These are phyloP conservation scores for Suhomyces faveliae DNA, from an alignment of 805 yeast species.

Conservation along the genomic window DNA sequence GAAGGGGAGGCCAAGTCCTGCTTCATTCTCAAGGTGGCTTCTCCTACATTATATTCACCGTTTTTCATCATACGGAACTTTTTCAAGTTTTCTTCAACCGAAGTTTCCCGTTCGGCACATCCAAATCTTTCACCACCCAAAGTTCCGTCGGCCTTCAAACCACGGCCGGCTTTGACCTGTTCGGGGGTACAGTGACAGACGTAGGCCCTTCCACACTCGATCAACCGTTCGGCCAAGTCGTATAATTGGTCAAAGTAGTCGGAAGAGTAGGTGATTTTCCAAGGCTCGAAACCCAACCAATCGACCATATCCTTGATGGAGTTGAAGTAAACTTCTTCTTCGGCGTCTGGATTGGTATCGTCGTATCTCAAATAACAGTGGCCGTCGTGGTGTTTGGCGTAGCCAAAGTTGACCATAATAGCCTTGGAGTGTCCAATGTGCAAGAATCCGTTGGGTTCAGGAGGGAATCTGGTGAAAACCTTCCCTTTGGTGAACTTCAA, in stretches of 20 bases:
- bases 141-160: conserved; percentile 86
- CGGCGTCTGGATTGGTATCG: conserved; percentile 99
- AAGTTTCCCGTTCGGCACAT: conserved; percentile 70
- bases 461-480: conserved; percentile 95
- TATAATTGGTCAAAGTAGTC: conserved; percentile 92
- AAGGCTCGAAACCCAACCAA: conserved; percentile 95
- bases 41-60: conserved; percentile 84
- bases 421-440: conserved; percentile 99
- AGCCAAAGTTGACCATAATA: conserved; percentile 97
- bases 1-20: conserved; percentile 86
- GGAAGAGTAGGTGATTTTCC: conserved; percentile 92
- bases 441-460: conserved; percentile 96
- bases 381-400: conserved; percentile 83
- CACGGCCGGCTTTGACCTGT: conserved; percentile 86
- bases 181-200: conserved; percentile 94
- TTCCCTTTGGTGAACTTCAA: conserved; percentile 73
- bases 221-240: conserved; percentile 81
- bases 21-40: conserved; percentile 95
- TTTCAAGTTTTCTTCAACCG: conserved; percentile 68
- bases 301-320: conserved; percentile 79
- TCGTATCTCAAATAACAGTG: conserved; percentile 90
- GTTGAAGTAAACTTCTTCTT: conserved; percentile 85
- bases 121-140: conserved; percentile 90
- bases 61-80: conserved; percentile 91
- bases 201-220: conserved; percentile 71